Percentiles rank a stretch among this genome's conserved stretches.
Conservation (phyloP, 805 yeast species). For the Kodamaea laetipori region DNA sequence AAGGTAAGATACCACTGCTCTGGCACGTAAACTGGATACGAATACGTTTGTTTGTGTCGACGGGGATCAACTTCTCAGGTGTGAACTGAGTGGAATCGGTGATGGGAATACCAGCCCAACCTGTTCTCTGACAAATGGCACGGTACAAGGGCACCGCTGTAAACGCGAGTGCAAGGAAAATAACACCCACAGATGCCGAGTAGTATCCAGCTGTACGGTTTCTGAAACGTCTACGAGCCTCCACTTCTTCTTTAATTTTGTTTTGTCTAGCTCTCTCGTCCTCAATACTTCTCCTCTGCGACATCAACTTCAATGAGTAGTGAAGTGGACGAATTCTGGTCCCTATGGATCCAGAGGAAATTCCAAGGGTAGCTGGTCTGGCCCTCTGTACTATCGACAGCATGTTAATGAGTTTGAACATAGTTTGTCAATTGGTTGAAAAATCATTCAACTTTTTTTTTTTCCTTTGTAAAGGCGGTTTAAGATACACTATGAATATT, state of each 20-base stretch:
- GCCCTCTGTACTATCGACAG: background rate
- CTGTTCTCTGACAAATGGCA: slow-evolving; percentile 90
- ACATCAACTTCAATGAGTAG: background rate
- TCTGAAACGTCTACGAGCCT: slow-evolving; percentile 32
- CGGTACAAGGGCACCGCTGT: slow-evolving; percentile 92
- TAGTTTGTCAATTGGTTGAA: background rate
- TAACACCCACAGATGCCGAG: slow-evolving; percentile 64
- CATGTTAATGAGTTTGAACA: background rate
- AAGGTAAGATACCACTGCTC: slow-evolving; percentile 85
- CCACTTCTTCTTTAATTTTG: slow-evolving; percentile 25
- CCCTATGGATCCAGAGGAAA: background rate
- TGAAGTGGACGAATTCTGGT: background rate
- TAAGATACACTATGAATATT: background rate
- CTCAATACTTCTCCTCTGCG: slow-evolving; percentile 6
- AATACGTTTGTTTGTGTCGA: slow-evolving; percentile 79
- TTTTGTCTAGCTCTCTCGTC: slow-evolving; percentile 15
- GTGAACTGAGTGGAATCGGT: slow-evolving; percentile 82
- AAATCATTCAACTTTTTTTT: slow-evolving; percentile 10
- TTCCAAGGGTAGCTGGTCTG: background rate
- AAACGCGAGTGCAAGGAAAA: slow-evolving; percentile 77
- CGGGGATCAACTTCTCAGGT: slow-evolving; percentile 84
- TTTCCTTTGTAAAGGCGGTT: background rate
- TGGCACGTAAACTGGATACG: slow-evolving; percentile 89
- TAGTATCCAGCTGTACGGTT: slow-evolving; percentile 65
- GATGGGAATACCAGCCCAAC: slow-evolving; percentile 94